A percentile compares a stretch with the other conserved stretches of the same genome.
Evolutionary conservation across 1,284 basidiomycete genomes (phyloP).

Genomic region (Sanguinoderma infundibulare): DNA sequence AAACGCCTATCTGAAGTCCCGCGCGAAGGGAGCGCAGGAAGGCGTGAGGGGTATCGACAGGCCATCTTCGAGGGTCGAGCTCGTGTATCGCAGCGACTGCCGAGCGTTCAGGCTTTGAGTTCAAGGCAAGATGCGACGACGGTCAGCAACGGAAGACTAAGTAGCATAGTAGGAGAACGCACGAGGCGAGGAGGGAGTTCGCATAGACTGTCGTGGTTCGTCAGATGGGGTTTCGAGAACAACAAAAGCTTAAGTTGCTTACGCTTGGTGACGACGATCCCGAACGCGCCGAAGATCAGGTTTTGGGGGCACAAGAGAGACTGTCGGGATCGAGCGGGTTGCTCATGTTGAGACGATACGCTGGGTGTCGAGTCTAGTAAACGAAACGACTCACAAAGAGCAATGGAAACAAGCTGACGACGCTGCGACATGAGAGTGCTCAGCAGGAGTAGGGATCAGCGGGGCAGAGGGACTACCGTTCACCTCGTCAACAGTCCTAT

Average conservation of each 20-base stretch:
- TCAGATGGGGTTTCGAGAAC: neutral
- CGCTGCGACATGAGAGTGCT: too few relatives aligned
- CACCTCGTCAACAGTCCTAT: neutral
- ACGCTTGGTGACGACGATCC: conserved; percentile 15
- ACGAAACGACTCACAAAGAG: conserved; percentile 2
- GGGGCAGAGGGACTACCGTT: too few relatives aligned
- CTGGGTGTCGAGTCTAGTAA: neutral
- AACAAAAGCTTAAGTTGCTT: neutral
- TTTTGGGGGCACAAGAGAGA: conserved; percentile 9
- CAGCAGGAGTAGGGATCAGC: too few relatives aligned
- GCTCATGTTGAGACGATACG: too few relatives aligned
- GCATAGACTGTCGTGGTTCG: conserved; percentile 13
- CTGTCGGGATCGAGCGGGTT: neutral
- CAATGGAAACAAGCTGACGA: conserved; percentile 3
- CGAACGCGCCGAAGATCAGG: conserved; percentile 11
- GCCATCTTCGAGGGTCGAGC: neutral
- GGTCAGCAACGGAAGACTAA: neutral
- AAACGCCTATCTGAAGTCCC: too few relatives aligned
- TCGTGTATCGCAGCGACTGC: conserved; percentile 3
- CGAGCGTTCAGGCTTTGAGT: conserved; percentile 11
- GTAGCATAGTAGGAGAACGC: neutral
- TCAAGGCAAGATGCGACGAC: neutral
- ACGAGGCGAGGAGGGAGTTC: conserved; percentile 17
- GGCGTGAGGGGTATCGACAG: neutral
- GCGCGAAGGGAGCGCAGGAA: too few relatives aligned